These are phyloP conservation scores for Colletotrichum horii DNA, from an alignment of 2,329 filamentous ascomycete species.

Conservation along the genomic window DNA sequence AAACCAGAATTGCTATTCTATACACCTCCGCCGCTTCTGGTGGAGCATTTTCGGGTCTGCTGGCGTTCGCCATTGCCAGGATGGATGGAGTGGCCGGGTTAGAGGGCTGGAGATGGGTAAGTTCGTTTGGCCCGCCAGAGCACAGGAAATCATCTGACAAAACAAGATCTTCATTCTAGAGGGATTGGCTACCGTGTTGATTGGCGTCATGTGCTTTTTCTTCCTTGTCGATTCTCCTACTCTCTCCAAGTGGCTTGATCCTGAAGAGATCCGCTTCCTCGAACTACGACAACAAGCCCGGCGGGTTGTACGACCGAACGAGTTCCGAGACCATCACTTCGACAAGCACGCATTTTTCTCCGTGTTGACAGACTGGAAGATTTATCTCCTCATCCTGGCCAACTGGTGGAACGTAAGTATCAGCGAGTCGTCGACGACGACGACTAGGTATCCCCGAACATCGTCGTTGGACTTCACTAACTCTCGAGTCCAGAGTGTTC, in stretches of 20 bases:
- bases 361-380: slow-evolving; percentile 53
- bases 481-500: slow-evolving; percentile 24
- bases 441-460: background rate
- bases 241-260: slow-evolving; percentile 39
- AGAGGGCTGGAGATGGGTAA: slow-evolving; percentile 51
- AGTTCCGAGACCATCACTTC: slow-evolving; percentile 33
- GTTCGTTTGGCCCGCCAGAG: background rate
- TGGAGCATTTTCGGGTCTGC: slow-evolving; percentile 51
- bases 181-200: slow-evolving; percentile 45
- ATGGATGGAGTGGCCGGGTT: slow-evolving; percentile 50
- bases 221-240: slow-evolving; percentile 50
- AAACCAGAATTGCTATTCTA: slow-evolving; percentile 36
- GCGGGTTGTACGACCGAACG: slow-evolving; percentile 24
- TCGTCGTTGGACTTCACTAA: background rate
- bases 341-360: slow-evolving; percentile 37
- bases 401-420: slow-evolving; percentile 43
- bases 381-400: slow-evolving; percentile 44
- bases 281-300: slow-evolving; percentile 41
- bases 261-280: slow-evolving; percentile 44
- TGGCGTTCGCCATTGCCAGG: slow-evolving; percentile 48
- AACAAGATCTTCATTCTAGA: slow-evolving; percentile 57
- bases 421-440: too few relatives aligned
- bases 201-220: slow-evolving; percentile 46
- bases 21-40: slow-evolving; percentile 40
- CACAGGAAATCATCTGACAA: background rate